phyloP scores from a whole-genome alignment of 164 flowering plant genomes.

The Macadamia integrifolia region DNA sequence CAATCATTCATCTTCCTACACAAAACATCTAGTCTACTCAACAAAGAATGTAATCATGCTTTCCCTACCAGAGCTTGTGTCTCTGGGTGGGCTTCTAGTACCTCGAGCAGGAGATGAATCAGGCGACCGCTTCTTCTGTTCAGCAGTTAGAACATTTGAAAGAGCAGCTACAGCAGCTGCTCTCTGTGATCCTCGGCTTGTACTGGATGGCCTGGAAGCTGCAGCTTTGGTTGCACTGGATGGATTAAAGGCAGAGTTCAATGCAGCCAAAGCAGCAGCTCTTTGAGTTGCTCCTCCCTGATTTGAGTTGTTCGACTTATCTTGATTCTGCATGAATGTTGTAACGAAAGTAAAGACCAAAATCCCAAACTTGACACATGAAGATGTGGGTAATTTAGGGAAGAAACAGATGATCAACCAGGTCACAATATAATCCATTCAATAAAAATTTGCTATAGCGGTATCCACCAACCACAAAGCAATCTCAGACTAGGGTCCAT shows the following conservation, averaged over 20 bases:
- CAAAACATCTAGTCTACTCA: background rate
- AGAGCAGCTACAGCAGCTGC: constrained; percentile 99
- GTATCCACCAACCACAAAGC: no score
- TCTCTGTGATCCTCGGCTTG: constrained; percentile 79
- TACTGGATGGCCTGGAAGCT: constrained; percentile 32
- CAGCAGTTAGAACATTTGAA: constrained; percentile 84
- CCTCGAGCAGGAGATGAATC: constrained; percentile 53
- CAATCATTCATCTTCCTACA: background rate
- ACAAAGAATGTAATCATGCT: background rate
- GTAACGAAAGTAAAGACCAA: background rate
- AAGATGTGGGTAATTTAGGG: background rate
- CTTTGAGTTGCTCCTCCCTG: constrained; percentile 93
- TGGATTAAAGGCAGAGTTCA: constrained; percentile 75
- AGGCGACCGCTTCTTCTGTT: constrained; percentile 51
- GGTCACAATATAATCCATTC: no score
- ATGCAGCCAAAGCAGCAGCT: constrained; percentile 93
- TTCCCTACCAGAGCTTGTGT: constrained; percentile 38
- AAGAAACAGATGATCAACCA: no score
- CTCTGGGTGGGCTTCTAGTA: constrained; percentile 41
- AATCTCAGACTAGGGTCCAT: no score
- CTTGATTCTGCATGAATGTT: constrained; percentile 32
- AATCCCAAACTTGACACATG: background rate
- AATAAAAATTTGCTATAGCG: no score
- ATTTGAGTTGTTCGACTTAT: constrained; percentile 59
- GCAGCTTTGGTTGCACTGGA: constrained; percentile 41